Evolutionary conservation across 2,329 filamentous ascomycete species (phyloP), one percentile per base, ranked within the genome.

Genomic region (Epichloe sylvatica): DNA sequence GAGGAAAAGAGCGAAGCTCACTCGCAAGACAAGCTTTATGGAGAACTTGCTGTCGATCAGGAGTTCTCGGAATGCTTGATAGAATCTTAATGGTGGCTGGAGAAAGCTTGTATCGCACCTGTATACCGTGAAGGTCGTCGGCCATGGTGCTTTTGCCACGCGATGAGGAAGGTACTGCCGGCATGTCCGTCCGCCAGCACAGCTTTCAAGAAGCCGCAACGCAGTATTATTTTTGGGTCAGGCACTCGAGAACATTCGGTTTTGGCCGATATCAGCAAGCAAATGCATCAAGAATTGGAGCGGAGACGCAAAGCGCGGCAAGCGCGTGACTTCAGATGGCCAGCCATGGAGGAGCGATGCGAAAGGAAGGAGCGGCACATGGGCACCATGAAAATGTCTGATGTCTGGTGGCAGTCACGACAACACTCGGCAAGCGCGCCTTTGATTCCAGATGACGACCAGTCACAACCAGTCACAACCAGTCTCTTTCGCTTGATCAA

Each of bases 1-100:
- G 62, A 1, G 62, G 60, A 38, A 68, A 68, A 2, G 59, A 60
- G n/a, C 58, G 59, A 43, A 70, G 62, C 49, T 71, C 67, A 21
- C 60, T 60, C 30, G 68, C 67, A 12, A 57, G 58, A 45, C 67
- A 69, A 6, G 66, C 66, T n/a, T 55, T 63, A 23, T 65, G 60
- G 41, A 72, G 63, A 17, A 72, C 57, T 5, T 62, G 54, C 4
- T 59, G 57, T n/a, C 62, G 57, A 40, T 61, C 54, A 1, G 65
- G 66, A 5, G 53, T 49, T 3, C 44, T 45, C 6, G 52, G 40
- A 21, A 67, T 59, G 11, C 52, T 54, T 23, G 55, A 57, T 15
- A 69, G 57, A 3, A 44, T 57, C 47, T 59, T 61, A 53, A 66
- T 60, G 7, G 66, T 68, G 3, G 59, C 52, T 0, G 54, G 12